A percentile compares a stretch with the other conserved stretches of the same genome.
phyloP scores from a whole-genome alignment of 1,284 basidiomycete genomes.

The Ceratobasidium sp. region DNA sequence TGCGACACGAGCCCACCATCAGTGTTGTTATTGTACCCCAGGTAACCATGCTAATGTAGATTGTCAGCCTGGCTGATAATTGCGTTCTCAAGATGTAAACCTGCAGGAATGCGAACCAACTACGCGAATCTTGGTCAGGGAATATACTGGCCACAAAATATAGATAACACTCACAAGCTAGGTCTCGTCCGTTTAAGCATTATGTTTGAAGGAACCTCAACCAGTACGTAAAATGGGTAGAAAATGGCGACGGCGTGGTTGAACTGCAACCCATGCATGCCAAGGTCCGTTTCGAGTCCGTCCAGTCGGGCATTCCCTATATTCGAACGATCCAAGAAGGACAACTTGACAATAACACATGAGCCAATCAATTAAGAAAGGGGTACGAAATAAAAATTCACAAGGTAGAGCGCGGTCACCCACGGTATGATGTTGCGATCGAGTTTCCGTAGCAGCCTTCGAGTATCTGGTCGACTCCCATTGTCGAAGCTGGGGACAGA shows the following conservation, averaged over 20 bases:
- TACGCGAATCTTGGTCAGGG: background rate
- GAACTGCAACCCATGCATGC: constrained; percentile 45
- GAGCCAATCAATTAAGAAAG: background rate
- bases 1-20: constrained; percentile 56
- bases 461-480: background rate
- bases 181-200: constrained; percentile 66
- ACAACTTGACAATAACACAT: background rate
- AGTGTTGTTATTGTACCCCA: constrained; percentile 64
- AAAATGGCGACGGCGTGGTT: constrained; percentile 67
- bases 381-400: constrained; percentile 62
- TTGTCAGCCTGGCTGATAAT: background rate
- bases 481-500: constrained; percentile 11
- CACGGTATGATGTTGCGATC: constrained; percentile 46
- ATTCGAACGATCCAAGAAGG: constrained; percentile 72
- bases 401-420: constrained; percentile 68
- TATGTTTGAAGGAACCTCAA: constrained; percentile 65
- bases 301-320: constrained; percentile 67
- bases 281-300: constrained; percentile 48
- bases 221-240: constrained; percentile 66
- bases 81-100: background rate
- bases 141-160: constrained; percentile 63
- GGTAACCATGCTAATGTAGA: constrained; percentile 19
- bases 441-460: constrained; percentile 44
- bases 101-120: constrained; percentile 42
- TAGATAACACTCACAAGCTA: constrained; percentile 62